phyloP scores from a whole-genome alignment of 441 rosid genomes.

The Eugenia klotzschiana region DNA sequence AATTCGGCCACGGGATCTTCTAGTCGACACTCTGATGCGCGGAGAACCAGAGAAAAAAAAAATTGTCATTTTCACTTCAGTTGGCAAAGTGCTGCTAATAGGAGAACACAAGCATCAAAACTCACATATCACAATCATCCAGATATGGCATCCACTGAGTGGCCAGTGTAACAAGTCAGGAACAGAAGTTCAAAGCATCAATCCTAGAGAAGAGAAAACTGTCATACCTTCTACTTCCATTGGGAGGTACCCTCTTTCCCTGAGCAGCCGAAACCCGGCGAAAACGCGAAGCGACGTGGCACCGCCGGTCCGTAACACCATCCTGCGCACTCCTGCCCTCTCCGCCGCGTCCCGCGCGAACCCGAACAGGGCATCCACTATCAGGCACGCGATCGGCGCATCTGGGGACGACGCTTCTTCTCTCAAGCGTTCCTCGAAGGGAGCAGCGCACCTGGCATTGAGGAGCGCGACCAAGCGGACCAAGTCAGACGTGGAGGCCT shows the following conservation, averaged over 20 bases:
- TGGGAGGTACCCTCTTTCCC: background rate
- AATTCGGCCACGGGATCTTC: background rate
- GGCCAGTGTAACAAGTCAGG: background rate
- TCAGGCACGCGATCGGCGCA: background rate
- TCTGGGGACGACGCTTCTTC: background rate
- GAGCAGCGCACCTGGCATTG: slow-evolving; percentile 23
- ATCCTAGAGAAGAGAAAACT: background rate
- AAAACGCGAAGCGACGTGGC: background rate
- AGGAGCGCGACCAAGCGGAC: slow-evolving; percentile 18
- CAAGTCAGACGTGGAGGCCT: background rate
- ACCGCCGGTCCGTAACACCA: background rate
- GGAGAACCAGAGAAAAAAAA: background rate
- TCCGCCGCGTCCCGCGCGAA: background rate
- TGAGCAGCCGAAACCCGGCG: background rate
- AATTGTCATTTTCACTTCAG: background rate
- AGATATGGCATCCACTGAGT: background rate
- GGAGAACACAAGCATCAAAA: background rate
- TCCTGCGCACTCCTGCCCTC: background rate
- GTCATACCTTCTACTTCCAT: background rate
- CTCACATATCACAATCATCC: background rate
- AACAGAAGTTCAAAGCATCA: background rate
- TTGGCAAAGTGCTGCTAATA: background rate
- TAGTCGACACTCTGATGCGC: background rate
- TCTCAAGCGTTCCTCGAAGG: slow-evolving; percentile 28
- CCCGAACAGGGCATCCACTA: background rate